Evolutionary conservation across 192 early-diverging fungal species (phyloP).

Genomic region (Backusella circina): DNA sequence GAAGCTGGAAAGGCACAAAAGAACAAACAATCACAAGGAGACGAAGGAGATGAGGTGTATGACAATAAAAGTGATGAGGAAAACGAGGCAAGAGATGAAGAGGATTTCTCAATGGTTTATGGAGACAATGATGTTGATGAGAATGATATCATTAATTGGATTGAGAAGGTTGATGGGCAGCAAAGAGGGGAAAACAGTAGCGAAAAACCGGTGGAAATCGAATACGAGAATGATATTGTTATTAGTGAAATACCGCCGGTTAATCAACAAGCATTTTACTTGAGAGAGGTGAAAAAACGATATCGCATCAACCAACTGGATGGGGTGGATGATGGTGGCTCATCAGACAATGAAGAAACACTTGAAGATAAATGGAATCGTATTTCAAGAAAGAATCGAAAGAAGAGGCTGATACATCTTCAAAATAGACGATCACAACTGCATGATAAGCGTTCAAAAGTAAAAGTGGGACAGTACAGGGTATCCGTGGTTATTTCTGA

Average conservation of each 20-base stretch:
- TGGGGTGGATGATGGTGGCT: conserved; percentile 10
- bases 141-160: conserved; percentile 13
- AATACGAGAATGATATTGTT: not conserved
- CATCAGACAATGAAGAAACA: not conserved
- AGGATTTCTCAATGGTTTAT: not conserved
- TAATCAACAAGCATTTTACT: not conserved
- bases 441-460: not conserved
- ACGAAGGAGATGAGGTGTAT: not conserved
- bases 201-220: not conserved
- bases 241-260: conserved; percentile 13
- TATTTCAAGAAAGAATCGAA: not conserved
- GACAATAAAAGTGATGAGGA: not conserved
- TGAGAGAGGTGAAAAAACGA: not conserved
- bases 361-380: not conserved
- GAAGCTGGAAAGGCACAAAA: not conserved
- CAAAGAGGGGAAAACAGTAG: not conserved
- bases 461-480: not conserved
- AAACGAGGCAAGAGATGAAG: not conserved
- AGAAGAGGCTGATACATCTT: not conserved
- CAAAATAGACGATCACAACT: not conserved
- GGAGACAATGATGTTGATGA: not conserved
- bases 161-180: not conserved
- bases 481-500: not conserved
- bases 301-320: conserved; percentile 17
- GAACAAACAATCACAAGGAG: too few species aligned